phyloP scores from a whole-genome alignment of 2,329 filamentous ascomycete genomes.

The Penicillium aurantiogriseum region DNA sequence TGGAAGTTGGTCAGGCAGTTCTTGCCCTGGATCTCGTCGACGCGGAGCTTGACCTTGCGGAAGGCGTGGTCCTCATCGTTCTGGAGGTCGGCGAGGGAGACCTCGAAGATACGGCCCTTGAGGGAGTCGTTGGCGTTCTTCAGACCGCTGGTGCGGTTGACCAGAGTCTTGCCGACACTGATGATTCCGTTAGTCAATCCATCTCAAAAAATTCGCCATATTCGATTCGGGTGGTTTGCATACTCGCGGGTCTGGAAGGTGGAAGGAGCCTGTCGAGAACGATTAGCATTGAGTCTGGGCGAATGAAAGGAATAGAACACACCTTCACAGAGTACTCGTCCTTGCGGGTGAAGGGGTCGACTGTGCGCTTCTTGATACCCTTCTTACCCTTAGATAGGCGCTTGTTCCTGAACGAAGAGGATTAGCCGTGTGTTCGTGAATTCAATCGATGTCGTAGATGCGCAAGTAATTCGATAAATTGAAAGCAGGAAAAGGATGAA shows the following conservation, averaged over 20 bases:
- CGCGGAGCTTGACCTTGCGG: conserved; percentile 98
- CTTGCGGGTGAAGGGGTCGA: conserved; percentile 97
- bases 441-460: conserved; percentile 1
- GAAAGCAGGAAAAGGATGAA: conserved; percentile 7
- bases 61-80: conserved; percentile 99
- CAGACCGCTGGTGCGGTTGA: conserved; percentile 98
- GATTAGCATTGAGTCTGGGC: conserved; percentile 17
- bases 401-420: conserved; percentile 74
- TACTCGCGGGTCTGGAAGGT: conserved; percentile 98
- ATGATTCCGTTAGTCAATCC: conserved; percentile 22
- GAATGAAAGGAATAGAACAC: conserved; percentile 29
- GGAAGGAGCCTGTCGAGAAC: conserved; percentile 69
- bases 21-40: conserved; percentile 99
- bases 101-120: conserved; percentile 98
- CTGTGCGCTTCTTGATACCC: conserved; percentile 99
- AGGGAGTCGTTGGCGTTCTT: conserved; percentile 99
- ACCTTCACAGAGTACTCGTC: conserved; percentile 99
- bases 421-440: conserved; percentile 19
- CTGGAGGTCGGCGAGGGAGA: conserved; percentile 97
- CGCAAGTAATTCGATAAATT: conserved; percentile 9
- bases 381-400: conserved; percentile 99
- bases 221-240: conserved; percentile 41
- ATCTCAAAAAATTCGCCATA: not conserved
- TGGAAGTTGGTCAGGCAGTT: conserved; percentile 99
- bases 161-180: conserved; percentile 99